Percentiles rank a stretch among this genome's conserved stretches.
phyloP scores from a whole-genome alignment of 148 eudicot species.

The Dysphania ambrosioides region DNA sequence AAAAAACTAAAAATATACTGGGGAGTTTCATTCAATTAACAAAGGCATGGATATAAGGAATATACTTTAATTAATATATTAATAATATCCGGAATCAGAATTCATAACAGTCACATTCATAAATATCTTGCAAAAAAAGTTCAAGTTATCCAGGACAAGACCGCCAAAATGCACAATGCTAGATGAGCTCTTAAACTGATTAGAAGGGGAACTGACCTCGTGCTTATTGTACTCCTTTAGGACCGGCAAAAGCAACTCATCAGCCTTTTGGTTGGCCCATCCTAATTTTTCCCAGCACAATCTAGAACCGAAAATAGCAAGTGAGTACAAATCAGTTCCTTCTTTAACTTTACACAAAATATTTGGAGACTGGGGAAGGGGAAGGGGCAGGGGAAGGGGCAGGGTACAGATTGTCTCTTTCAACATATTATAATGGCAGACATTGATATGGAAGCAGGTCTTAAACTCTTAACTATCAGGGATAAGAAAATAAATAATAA shows the following conservation, averaged over 20 bases:
- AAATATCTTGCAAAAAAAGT: too few relatives aligned
- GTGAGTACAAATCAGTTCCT: too few relatives aligned
- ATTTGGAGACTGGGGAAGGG: background rate
- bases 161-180: background rate
- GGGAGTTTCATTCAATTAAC: too few relatives aligned
- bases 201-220: conserved; percentile 51
- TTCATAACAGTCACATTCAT: too few relatives aligned
- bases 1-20: too few relatives aligned
- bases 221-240: conserved; percentile 87
- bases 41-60: too few relatives aligned
- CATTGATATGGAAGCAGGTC: background rate
- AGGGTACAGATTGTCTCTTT: background rate
- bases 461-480: background rate
- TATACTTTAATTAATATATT: too few relatives aligned
- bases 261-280: conserved; percentile 79
- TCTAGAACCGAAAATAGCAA: conserved; percentile 40
- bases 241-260: conserved; percentile 85
- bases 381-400: background rate
- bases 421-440: background rate
- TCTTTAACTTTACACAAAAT: too few relatives aligned
- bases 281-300: conserved; percentile 91
- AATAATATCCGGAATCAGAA: too few relatives aligned
- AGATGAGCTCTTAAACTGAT: background rate
- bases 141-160: background rate
- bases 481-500: background rate